These are phyloP conservation scores for Clonostachys sp. DNA, from an alignment of 2,329 filamentous ascomycete genomes.

Conservation along the genomic window DNA sequence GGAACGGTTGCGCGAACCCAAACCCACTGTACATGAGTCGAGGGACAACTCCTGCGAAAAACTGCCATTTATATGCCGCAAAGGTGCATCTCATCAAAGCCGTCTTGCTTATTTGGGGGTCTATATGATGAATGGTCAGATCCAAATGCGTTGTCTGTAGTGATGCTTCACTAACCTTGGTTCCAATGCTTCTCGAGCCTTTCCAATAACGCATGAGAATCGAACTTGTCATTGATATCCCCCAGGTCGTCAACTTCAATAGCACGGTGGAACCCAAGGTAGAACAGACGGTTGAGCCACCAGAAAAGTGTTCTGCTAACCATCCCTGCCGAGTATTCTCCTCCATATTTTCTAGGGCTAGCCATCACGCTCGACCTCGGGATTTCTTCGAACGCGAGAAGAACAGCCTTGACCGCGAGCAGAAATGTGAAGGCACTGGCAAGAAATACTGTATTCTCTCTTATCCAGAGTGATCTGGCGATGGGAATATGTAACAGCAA, in stretches of 20 bases:
- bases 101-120: conserved; percentile 8
- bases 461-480: conserved; percentile 24
- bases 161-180: conserved; percentile 5
- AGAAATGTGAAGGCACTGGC: conserved; percentile 16
- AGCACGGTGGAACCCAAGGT: conserved; percentile 11
- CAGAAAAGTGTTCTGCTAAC: conserved; percentile 26
- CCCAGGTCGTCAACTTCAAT: conserved; percentile 16
- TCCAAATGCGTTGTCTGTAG: conserved; percentile 13
- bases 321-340: conserved; percentile 23
- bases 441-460: conserved; percentile 12
- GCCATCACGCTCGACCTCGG: neutral
- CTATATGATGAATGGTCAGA: conserved; percentile 1
- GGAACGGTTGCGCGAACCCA: conserved; percentile 38
- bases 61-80: conserved; percentile 16
- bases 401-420: conserved; percentile 14
- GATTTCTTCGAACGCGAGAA: conserved; percentile 22
- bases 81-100: conserved; percentile 18
- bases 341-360: neutral
- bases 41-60: conserved; percentile 24
- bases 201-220: conserved; percentile 9
- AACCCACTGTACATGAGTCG: conserved; percentile 31
- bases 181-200: conserved; percentile 14
- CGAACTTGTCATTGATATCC: conserved; percentile 18
- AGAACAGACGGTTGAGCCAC: conserved; percentile 26
- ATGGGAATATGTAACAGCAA: conserved; percentile 24